phyloP scores from a whole-genome alignment of 2,329 filamentous ascomycete species.

The Gnomoniopsis smithogilvyi region DNA sequence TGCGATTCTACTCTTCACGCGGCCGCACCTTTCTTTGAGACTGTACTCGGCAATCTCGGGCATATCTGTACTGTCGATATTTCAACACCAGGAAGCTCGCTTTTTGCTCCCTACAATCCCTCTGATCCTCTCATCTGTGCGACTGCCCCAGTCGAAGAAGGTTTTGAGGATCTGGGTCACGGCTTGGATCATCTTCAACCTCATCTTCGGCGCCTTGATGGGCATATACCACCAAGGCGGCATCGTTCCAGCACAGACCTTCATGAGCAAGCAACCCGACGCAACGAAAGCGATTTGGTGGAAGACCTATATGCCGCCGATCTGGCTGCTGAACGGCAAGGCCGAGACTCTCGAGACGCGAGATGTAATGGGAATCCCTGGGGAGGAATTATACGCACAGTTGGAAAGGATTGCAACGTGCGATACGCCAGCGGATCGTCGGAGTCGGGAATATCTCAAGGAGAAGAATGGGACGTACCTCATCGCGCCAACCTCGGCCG shows the following conservation, averaged over 20 bases:
- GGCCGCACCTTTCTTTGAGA: slow-evolving; percentile 55
- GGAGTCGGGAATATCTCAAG: slow-evolving; percentile 54
- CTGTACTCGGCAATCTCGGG: slow-evolving; percentile 74
- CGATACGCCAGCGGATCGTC: slow-evolving; percentile 54
- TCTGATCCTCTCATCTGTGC: slow-evolving; percentile 71
- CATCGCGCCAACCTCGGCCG: slow-evolving; percentile 70
- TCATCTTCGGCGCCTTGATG: slow-evolving; percentile 67
- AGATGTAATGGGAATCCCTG: slow-evolving; percentile 72
- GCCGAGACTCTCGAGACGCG: slow-evolving; percentile 67
- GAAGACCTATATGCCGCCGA: slow-evolving; percentile 81
- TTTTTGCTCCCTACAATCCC: slow-evolving; percentile 75
- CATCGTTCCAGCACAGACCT: slow-evolving; percentile 71
- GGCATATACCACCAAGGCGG: slow-evolving; percentile 81
- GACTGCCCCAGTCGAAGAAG: slow-evolving; percentile 55
- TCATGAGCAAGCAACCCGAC: slow-evolving; percentile 67
- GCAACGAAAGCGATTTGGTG: slow-evolving; percentile 74
- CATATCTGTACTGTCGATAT: slow-evolving; percentile 66
- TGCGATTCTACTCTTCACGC: slow-evolving; percentile 55
- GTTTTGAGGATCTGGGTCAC: slow-evolving; percentile 53
- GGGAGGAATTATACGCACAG: slow-evolving; percentile 56
- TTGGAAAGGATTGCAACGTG: slow-evolving; percentile 60
- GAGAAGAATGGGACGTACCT: slow-evolving; percentile 64
- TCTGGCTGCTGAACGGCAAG: slow-evolving; percentile 75
- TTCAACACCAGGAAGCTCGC: slow-evolving; percentile 77
- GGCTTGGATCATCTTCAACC: slow-evolving; percentile 68